Conservation (phyloP, 345 rosid genomes). For the Salix koriyanagi region DNA sequence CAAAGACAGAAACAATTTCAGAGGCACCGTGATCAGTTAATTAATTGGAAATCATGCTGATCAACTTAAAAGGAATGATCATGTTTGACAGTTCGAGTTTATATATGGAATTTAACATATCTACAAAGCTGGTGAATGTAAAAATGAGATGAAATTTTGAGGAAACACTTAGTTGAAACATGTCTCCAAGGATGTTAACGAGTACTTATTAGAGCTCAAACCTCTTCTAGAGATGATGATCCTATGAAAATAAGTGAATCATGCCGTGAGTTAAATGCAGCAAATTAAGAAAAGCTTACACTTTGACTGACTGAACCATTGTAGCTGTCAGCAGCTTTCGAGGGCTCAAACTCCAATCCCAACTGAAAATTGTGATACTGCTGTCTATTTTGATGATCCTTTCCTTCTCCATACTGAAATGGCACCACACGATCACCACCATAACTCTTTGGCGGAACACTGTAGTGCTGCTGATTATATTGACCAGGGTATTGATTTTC, state of each 20-base stretch:
- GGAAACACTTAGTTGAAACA: background rate
- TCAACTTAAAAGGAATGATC: background rate
- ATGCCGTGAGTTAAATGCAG: background rate
- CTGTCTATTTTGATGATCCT: constrained; percentile 32
- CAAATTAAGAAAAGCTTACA: constrained; percentile 37
- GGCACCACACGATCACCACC: constrained; percentile 79
- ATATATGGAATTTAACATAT: background rate
- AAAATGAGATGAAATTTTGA: background rate
- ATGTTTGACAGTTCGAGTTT: background rate
- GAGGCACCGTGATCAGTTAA: background rate
- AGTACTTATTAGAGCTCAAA: background rate
- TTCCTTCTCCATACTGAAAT: constrained; percentile 41
- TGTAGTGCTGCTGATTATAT: constrained; percentile 31
- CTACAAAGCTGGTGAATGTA: background rate
- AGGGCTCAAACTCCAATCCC: constrained; percentile 46
- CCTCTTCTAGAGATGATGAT: background rate
- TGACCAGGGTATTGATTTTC: constrained; percentile 43
- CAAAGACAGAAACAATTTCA: background rate
- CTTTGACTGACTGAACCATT: constrained; percentile 44
- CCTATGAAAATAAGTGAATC: background rate
- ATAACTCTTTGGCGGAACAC: constrained; percentile 39
- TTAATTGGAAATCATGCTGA: background rate
- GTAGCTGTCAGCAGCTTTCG: constrained; percentile 45
- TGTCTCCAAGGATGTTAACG: background rate
- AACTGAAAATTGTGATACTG: constrained; percentile 42